Evolutionary conservation across 345 rosid species (phyloP).

Genomic region (Sonneratia caseolaris): DNA sequence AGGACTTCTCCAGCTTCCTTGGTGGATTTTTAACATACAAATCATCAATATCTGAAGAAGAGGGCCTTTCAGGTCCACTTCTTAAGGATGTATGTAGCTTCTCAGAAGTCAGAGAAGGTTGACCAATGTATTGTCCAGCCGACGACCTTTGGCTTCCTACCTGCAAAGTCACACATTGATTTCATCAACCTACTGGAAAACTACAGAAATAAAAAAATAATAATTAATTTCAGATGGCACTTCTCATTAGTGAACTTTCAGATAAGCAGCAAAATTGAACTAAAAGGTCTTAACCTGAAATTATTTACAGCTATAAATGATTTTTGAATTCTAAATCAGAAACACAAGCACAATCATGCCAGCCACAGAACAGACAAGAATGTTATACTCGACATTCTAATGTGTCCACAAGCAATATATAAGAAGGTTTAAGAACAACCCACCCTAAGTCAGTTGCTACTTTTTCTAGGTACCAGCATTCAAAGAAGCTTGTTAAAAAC

Average conservation of each 20-base stretch:
- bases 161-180: not conserved
- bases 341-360: not conserved
- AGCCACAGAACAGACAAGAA: not conserved
- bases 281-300: not conserved
- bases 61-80: conserved; percentile 32
- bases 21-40: conserved; percentile 42
- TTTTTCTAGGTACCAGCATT: not conserved
- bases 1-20: conserved; percentile 52
- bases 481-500: not conserved
- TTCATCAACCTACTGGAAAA: not conserved
- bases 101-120: conserved; percentile 41
- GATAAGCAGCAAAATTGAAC: not conserved
- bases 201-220: not conserved
- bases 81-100: conserved; percentile 27
- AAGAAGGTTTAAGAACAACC: not conserved
- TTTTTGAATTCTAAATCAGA: not conserved
- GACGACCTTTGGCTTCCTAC: conserved; percentile 48
- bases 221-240: not conserved
- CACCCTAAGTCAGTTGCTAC: not conserved
- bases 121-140: conserved; percentile 26
- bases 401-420: not conserved
- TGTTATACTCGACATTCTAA: not conserved
- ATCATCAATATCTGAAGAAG: conserved; percentile 36
- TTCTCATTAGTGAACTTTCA: not conserved
- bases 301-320: not conserved